phyloP scores from a whole-genome alignment of 352 stramenopile genomes.

The Phytophthora macrochlamydospora region DNA sequence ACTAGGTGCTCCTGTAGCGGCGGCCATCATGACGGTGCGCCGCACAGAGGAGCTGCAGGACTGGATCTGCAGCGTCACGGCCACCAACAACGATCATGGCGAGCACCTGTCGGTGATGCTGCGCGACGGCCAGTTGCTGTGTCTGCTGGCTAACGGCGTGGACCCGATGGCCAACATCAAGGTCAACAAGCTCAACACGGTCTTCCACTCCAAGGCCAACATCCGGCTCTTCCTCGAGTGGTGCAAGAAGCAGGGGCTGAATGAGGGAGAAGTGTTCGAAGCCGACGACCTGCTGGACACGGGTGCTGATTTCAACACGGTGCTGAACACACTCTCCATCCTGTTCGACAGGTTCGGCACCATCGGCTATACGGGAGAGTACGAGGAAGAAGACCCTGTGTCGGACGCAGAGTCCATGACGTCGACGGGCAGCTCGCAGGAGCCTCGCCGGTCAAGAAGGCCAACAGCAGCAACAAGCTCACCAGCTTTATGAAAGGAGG shows the following conservation, averaged over 20 bases:
- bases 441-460: conserved; percentile 68
- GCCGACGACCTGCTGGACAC: conserved; percentile 78
- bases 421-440: conserved; percentile 61
- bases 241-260: conserved; percentile 71
- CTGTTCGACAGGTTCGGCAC: conserved; percentile 85
- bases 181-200: conserved; percentile 89
- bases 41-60: conserved; percentile 85
- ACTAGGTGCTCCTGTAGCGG: not conserved
- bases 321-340: conserved; percentile 82
- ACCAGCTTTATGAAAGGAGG: conserved; percentile 80
- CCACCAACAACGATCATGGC: conserved; percentile 64
- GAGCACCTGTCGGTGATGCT: conserved; percentile 85
- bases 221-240: conserved; percentile 84
- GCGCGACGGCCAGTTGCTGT: conserved; percentile 87
- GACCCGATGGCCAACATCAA: conserved; percentile 77
- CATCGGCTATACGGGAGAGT: conserved; percentile 55
- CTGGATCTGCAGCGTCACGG: conserved; percentile 84
- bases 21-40: conserved; percentile 48
- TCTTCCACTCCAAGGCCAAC: conserved; percentile 89
- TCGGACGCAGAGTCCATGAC: conserved; percentile 75
- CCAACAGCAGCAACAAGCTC: conserved; percentile 71
- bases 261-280: conserved; percentile 78
- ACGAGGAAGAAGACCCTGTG: conserved; percentile 69
- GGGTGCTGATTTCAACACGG: conserved; percentile 58
- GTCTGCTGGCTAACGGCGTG: conserved; percentile 83